A percentile compares a stretch with the other conserved stretches of the same genome.
These are phyloP conservation scores for Curvularia verruculosa DNA, from an alignment of 2,329 filamentous ascomycete genomes.

Conservation along the genomic window DNA sequence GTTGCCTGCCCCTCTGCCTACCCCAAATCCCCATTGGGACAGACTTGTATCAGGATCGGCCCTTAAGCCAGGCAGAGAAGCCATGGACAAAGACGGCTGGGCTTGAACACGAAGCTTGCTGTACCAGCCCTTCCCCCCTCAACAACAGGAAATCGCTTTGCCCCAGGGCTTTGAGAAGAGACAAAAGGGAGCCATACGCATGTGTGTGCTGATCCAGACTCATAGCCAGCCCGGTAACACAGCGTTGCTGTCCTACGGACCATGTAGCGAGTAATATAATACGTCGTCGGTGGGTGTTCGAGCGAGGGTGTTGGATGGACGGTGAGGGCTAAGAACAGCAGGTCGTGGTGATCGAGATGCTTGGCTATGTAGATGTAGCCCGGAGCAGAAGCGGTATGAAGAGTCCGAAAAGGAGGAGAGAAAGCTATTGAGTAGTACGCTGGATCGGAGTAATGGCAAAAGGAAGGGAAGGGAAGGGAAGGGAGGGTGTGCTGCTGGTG, in stretches of 20 bases:
- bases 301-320: slow-evolving; percentile 13
- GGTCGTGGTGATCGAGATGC: background rate
- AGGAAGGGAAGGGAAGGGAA: slow-evolving; percentile 20
- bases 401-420: slow-evolving; percentile 35
- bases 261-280: slow-evolving; percentile 39
- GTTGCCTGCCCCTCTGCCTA: slow-evolving; percentile 46
- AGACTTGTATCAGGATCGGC: slow-evolving; percentile 22
- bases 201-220: slow-evolving; percentile 51
- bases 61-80: slow-evolving; percentile 33
- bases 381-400: slow-evolving; percentile 32
- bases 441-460: slow-evolving; percentile 29
- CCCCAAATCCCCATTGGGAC: slow-evolving; percentile 30
- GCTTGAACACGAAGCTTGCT: slow-evolving; percentile 19
- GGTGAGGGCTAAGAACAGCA: background rate
- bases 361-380: slow-evolving; percentile 20
- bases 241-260: slow-evolving; percentile 32
- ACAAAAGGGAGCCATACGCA: slow-evolving; percentile 45
- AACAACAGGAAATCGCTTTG: slow-evolving; percentile 12
- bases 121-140: slow-evolving; percentile 21
- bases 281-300: slow-evolving; percentile 25
- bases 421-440: slow-evolving; percentile 32
- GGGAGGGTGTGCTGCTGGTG: too few relatives aligned
- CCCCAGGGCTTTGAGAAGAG: slow-evolving; percentile 11
- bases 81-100: slow-evolving; percentile 17
- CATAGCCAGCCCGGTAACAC: slow-evolving; percentile 48